phyloP scores from a whole-genome alignment of 345 rosid species.

The Salix koriyanagi region DNA sequence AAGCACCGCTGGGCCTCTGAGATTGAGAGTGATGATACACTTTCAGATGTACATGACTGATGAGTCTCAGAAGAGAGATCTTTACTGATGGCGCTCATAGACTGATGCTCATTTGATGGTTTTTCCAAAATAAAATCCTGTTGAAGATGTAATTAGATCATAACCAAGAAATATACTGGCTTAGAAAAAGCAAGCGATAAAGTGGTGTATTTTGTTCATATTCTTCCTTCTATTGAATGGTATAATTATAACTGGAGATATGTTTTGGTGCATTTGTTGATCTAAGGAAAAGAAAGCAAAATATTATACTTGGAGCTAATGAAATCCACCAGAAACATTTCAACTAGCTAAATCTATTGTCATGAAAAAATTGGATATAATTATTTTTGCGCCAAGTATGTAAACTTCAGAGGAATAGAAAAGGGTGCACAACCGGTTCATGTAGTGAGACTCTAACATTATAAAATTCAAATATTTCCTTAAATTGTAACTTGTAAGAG shows the following conservation, averaged over 20 bases:
- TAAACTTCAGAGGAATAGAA: neutral
- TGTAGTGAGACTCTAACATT: too few species aligned
- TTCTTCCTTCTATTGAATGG: too few species aligned
- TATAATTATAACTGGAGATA: too few species aligned
- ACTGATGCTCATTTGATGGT: constrained; percentile 39
- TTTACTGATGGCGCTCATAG: constrained; percentile 33
- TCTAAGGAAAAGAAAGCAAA: too few species aligned
- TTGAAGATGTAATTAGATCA: constrained; percentile 1
- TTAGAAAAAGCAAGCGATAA: neutral
- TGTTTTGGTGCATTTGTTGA: too few species aligned
- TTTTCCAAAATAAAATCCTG: constrained; percentile 55
- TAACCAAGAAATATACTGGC: neutral
- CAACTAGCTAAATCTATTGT: neutral
- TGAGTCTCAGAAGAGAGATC: constrained; percentile 43
- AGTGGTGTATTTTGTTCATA: too few species aligned
- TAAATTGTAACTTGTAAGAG: too few species aligned
- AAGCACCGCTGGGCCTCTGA: constrained; percentile 79
- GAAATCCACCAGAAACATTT: too few species aligned
- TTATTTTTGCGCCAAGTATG: neutral
- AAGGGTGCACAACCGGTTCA: neutral
- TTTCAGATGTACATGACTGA: constrained; percentile 37
- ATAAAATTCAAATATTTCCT: too few species aligned
- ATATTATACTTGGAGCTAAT: too few species aligned
- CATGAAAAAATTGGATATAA: neutral
- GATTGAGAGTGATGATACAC: constrained; percentile 38